Evolutionary conservation across 1,139 yeast species (phyloP).

Genomic region (Candida glucosophila): DNA sequence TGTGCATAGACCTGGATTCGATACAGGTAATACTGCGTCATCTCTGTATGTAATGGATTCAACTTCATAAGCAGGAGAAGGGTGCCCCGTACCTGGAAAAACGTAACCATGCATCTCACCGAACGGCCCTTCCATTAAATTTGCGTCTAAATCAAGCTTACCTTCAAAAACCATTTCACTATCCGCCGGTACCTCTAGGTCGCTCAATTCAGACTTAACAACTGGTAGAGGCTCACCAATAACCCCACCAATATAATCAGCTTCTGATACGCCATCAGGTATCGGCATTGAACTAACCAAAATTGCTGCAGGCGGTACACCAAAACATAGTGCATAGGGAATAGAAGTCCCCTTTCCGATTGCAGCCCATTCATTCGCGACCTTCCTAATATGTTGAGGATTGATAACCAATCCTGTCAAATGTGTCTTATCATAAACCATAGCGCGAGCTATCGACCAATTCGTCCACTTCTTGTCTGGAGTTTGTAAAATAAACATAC

Average conservation of each 20-base stretch:
- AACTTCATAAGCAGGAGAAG: conserved; percentile 11
- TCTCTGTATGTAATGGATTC: conserved; percentile 10
- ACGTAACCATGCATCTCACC: conserved; percentile 15
- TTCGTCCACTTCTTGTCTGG: too few species aligned
- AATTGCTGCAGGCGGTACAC: conserved; percentile 15
- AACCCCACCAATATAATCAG: conserved; percentile 11
- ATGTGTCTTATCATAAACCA: conserved; percentile 9
- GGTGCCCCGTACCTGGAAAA: conserved; percentile 9
- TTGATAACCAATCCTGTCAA: conserved; percentile 10
- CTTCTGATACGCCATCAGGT: conserved; percentile 11
- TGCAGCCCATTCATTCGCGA: conserved; percentile 11
- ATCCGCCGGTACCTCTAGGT: conserved; percentile 10
- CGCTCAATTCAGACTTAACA: conserved; percentile 9
- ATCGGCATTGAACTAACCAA: conserved; percentile 13
- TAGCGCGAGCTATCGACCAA: too few species aligned
- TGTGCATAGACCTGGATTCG: conserved; percentile 10
- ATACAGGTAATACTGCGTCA: conserved; percentile 11
- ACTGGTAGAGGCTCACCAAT: conserved; percentile 11
- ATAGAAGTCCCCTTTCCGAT: conserved; percentile 8
- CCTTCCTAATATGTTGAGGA: conserved; percentile 11
- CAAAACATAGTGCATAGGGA: conserved; percentile 12
- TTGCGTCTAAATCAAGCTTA: conserved; percentile 7
- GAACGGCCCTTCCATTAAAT: conserved; percentile 11
- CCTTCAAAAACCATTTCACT: conserved; percentile 13
- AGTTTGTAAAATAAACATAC: too few species aligned